Evolutionary conservation across 345 rosid species (phyloP).

Genomic region (Populus simonii): DNA sequence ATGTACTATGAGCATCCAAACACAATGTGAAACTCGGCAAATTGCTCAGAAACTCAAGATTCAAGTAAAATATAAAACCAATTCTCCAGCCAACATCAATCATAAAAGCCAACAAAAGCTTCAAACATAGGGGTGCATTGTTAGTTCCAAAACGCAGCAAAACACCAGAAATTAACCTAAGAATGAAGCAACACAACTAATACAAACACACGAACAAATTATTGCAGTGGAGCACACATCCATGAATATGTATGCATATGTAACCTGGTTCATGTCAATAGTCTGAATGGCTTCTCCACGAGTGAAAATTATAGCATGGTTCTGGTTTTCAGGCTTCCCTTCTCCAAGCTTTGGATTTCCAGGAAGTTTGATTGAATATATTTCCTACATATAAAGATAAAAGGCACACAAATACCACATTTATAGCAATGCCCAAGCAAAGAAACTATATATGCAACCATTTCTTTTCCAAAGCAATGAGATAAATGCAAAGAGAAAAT

Average conservation of each 20-base stretch:
- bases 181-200: not conserved
- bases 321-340: slow-evolving; percentile 99
- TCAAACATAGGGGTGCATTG: not conserved
- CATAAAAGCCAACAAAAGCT: not conserved
- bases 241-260: not conserved
- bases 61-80: not conserved
- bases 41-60: not conserved
- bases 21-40: not conserved
- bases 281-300: slow-evolving; percentile 99
- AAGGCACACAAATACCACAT: not conserved
- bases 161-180: not conserved
- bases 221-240: too few species aligned
- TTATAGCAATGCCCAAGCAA: not conserved
- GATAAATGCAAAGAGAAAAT: not conserved
- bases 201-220: not conserved
- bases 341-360: slow-evolving; percentile 98
- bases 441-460: not conserved
- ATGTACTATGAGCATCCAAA: not conserved
- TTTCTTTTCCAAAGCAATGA: not conserved
- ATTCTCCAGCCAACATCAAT: not conserved
- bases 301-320: slow-evolving; percentile 90
- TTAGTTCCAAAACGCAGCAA: not conserved
- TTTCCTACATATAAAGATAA: slow-evolving; percentile 49
- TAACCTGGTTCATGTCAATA: slow-evolving; percentile 98
- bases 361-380: slow-evolving; percentile 91